Base-by-base conservation (phyloP, 768 basidiomycete genomes). In the Pleurotus salmoneostramineus region DNA sequence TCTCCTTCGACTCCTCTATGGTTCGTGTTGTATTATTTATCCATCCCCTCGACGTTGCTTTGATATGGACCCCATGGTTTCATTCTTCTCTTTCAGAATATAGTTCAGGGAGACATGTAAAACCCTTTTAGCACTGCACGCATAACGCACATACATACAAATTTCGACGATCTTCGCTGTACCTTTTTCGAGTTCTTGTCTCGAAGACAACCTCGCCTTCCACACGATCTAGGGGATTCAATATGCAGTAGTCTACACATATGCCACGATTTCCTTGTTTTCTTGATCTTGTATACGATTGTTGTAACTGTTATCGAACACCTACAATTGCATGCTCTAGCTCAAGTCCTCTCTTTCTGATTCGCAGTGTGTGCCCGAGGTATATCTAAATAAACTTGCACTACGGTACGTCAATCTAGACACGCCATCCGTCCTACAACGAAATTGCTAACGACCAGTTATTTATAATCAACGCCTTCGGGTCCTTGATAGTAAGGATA, bases 401-500 rank as follows among this genome's bases (percentile, higher is more conserved):
- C 21, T 27, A 27, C 21, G 21, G 21, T 27, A 27, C 3, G 21
- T 1, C 21, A 27, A 27, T 27, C 2, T 27, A 27, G 21, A 27
- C 21, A 27, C 21, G 21, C 21, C 21, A 27, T 27, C 21, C 21
- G 21, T 46, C 27, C 44, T 62, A 69, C 35, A 66, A 46, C 61
- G 66, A 61, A 45, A 70, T 64, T 34, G 69, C 66, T 45, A 93
- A 80, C 48, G 74, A 73, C 91, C 91, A 93, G 66, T 91, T 86
- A 43, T 76, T 71, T 32, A 77, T 72, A 52, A 91, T 71, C 43
- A 69, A 66, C 8, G 84, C 78, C 57, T 70, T 82, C 2, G 91
- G 91, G 68, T 93, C 88, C 72, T 88, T 91, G 70, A 99, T 83
- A 1, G 78, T 75, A 58, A 98, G 74, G 57, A 84, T 70, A 64